Evolutionary conservation across 495 filamentous ascomycete species (phyloP), one percentile per base, ranked within the genome.

Genomic region (Pyronema domesticum): DNA sequence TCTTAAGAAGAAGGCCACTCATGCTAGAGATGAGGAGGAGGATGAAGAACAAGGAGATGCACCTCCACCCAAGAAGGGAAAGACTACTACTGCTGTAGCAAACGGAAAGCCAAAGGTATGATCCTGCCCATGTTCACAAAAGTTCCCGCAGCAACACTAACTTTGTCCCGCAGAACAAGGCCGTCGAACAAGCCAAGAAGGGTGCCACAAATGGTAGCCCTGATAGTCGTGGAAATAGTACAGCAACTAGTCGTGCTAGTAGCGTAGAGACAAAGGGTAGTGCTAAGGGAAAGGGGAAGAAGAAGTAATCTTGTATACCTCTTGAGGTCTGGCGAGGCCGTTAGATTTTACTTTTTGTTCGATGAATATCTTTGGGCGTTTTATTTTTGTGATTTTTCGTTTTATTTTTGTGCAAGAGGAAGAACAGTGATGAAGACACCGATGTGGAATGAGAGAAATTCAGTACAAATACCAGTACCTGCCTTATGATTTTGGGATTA

Each of bases 41-140:
- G 86, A 89, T 59, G 82, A 85, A 55, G 75, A 83, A 53, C 71
- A 81, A 8, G 80, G 79, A 23, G 76, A 80, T 65, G 80, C 81
- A 0, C 88, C 89, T 35, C 80, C 80, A 0, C 88, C 88, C 77
- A 98, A 95, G 78, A 94, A 91, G 75, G 75, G 78, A 13, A 94
- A 94, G 76, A 66, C 67, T 1, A 82, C 81, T 61, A 78, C 80
- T 55, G 82, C 86, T 52, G 78, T 80, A 70, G 80, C 81, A 69
- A 67, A 65, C 17, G 62, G 62, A 19, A 64, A 64, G 52, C 62
- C 61, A 15, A 80, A 80, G 71, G 77, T 80, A 71, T 56, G 70
- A 37, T 51, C 47, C 61, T 70, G 58, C 69, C 17, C 14, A 36
- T 18, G 13, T n/a, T 37, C 14, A 57, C 36, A 15, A 58, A n/a